Percentiles rank a stretch among this genome's conserved stretches.
These are phyloP conservation scores for Dictyostelium capitatum DNA, from an alignment of 78 protist genomes.

Conservation along the genomic window DNA sequence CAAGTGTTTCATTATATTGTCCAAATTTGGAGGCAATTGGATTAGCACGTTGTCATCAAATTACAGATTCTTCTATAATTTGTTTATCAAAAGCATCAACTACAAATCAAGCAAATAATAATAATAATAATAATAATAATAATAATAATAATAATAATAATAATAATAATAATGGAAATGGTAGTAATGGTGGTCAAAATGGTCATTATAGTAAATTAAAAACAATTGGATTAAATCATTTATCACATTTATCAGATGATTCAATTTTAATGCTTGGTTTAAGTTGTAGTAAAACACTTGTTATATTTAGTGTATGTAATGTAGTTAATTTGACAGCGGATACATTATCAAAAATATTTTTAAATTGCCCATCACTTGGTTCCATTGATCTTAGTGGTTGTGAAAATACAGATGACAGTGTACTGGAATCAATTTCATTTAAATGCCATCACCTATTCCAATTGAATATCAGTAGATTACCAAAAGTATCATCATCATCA, in stretches of 20 bases:
- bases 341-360: conserved; percentile 38
- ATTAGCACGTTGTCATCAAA: conserved; percentile 18
- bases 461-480: conserved; percentile 37
- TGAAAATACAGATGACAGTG: conserved; percentile 45
- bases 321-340: conserved; percentile 20
- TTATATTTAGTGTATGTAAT: conserved; percentile 58
- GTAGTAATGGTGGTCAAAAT: background rate
- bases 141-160: background rate
- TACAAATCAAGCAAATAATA: background rate
- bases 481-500: background rate
- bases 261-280: conserved; percentile 16
- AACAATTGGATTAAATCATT: conserved; percentile 46
- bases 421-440: conserved; percentile 41
- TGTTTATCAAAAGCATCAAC: background rate
- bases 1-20: background rate
- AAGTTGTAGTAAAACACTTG: background rate
- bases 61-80: conserved; percentile 26
- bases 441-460: conserved; percentile 54
- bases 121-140: background rate
- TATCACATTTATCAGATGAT: conserved; percentile 25
- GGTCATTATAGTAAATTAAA: background rate
- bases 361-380: conserved; percentile 43
- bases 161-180: background rate
- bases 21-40: conserved; percentile 46
- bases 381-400: conserved; percentile 69